Evolutionary conservation across 2,329 filamentous ascomycete species (phyloP).

Genomic region (Botrytis deweyae): DNA sequence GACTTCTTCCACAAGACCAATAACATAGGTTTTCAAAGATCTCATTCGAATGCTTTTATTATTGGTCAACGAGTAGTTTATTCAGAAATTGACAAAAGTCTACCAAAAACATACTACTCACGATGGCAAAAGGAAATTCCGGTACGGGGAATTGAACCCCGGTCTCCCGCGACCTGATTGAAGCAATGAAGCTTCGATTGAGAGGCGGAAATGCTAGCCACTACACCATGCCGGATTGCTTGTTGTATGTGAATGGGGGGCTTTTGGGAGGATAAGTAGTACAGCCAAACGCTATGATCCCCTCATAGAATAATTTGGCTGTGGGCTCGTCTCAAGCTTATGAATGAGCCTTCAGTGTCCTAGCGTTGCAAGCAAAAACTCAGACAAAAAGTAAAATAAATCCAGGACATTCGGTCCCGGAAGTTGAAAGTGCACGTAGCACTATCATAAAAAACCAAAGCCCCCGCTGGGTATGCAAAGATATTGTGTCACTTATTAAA

Average conservation of each 20-base stretch:
- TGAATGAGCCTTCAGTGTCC: no score
- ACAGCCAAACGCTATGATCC: fast-evolving
- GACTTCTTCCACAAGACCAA: background rate
- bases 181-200: background rate
- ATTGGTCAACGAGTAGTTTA: background rate
- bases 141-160: slow-evolving; percentile 16
- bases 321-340: no score
- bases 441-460: background rate
- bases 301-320: background rate
- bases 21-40: no score
- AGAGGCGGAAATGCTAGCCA: slow-evolving; percentile 17
- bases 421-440: background rate
- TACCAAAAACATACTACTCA: no score
- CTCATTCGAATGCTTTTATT: background rate
- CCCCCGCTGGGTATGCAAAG: background rate
- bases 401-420: background rate
- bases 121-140: background rate
- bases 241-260: fast-evolving
- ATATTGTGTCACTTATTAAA: background rate
- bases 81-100: background rate
- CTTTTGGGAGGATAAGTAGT: background rate
- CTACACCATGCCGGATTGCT: slow-evolving; percentile 10
- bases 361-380: background rate
- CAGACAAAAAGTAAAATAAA: background rate
- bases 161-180: background rate